A percentile compares a stretch with the other conserved stretches of the same genome.
Evolutionary conservation across 768 basidiomycete species (phyloP).

Genomic region (Flagelloscypha sp.): DNA sequence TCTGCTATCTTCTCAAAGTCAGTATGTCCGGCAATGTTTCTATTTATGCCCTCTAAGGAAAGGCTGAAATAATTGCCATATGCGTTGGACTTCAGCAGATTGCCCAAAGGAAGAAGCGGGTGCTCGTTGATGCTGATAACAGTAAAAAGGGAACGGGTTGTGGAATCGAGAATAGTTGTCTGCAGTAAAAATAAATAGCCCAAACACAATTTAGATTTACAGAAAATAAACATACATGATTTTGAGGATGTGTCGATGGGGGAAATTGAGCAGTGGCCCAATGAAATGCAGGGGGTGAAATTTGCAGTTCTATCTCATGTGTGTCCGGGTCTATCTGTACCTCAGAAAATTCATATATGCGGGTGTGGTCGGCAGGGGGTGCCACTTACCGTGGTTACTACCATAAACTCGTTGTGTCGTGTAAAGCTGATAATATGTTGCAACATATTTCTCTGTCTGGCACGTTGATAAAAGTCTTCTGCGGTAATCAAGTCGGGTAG

Average conservation of each 20-base stretch:
- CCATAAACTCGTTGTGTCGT: no score
- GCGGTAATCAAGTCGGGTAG: no score
- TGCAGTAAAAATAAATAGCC: constrained; percentile 21
- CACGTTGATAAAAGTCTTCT: no score
- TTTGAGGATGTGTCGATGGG: constrained; percentile 79
- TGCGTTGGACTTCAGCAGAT: constrained; percentile 91
- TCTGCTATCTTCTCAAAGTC: constrained; percentile 99
- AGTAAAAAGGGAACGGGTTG: constrained; percentile 86
- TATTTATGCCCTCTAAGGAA: constrained; percentile 81
- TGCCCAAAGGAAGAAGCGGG: constrained; percentile 75
- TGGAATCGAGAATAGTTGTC: constrained; percentile 92
- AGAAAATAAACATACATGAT: constrained; percentile 58
- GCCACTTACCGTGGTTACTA: no score
- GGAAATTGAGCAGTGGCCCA: constrained; percentile 90
- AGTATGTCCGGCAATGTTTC: constrained; percentile 80
- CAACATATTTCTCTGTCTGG: no score
- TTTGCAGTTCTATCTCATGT: constrained; percentile 86
- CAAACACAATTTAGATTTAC: no score
- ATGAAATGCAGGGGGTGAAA: constrained; percentile 81
- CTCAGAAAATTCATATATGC: no score
- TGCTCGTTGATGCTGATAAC: constrained; percentile 89
- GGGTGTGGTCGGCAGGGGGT: no score
- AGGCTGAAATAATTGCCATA: constrained; percentile 96
- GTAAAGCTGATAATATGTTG: no score
- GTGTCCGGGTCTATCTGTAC: no score